These are phyloP conservation scores for Cyclotella cryptica DNA, from an alignment of 108 stramenopile species.

Conservation along the genomic window DNA sequence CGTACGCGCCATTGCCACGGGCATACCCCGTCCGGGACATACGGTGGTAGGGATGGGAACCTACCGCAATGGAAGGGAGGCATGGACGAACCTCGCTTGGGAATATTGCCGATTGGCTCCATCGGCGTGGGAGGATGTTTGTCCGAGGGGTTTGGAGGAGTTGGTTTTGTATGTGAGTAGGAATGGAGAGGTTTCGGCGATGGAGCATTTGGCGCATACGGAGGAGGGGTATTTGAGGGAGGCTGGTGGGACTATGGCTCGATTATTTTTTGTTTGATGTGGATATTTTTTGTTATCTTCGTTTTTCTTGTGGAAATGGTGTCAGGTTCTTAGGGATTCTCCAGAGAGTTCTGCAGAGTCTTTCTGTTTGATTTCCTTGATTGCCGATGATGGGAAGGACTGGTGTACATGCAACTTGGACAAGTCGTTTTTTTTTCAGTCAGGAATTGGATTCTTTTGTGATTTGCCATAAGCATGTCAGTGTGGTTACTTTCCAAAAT, in stretches of 20 bases:
- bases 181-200: conserved; percentile 58
- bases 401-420: no score
- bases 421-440: no score
- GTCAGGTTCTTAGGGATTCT: no score
- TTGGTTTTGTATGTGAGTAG: conserved; percentile 62
- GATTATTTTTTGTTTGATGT: conserved; percentile 75
- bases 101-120: conserved; percentile 56
- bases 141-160: conserved; percentile 55
- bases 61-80: conserved; percentile 65
- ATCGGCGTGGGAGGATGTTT: not conserved
- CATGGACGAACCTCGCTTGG: conserved; percentile 70
- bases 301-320: no score
- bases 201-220: conserved; percentile 81
- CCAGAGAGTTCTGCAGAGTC: no score
- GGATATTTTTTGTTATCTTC: conserved; percentile 11
- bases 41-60: conserved; percentile 72
- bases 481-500: no score
- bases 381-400: no score
- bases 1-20: conserved; percentile 75
- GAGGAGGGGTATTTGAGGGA: conserved; percentile 64
- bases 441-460: no score
- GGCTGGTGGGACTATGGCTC: conserved; percentile 88
- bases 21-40: conserved; percentile 72
- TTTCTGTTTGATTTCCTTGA: no score
- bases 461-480: no score